phyloP scores from a whole-genome alignment of 306 rosid species.

The Sesbania bispinosa region DNA sequence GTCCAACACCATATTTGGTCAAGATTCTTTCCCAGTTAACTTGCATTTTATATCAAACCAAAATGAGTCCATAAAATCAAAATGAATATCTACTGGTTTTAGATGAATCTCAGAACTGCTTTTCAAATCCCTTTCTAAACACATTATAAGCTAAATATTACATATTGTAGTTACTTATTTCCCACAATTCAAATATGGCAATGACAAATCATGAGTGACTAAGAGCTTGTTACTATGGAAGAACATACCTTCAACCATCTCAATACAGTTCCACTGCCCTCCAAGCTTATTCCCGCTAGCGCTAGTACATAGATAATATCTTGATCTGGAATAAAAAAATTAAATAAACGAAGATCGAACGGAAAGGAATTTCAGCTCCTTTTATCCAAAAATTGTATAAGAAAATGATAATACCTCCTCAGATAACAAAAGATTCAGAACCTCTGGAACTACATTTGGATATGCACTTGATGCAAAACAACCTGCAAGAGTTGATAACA shows the following conservation, averaged over 20 bases:
- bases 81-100: not conserved
- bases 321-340: slow-evolving; percentile 44
- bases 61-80: not conserved
- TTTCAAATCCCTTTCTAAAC: not conserved
- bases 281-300: slow-evolving; percentile 49
- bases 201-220: not conserved
- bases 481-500: slow-evolving; percentile 36
- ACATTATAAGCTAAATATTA: not conserved
- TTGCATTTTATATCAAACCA: slow-evolving; percentile 41
- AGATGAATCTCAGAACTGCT: not conserved
- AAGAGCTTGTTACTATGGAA: slow-evolving; percentile 9
- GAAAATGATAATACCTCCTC: slow-evolving; percentile 37
- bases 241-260: slow-evolving; percentile 59
- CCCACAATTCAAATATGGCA: not conserved
- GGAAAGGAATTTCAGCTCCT: not conserved
- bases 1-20: slow-evolving; percentile 47
- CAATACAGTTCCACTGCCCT: slow-evolving; percentile 49
- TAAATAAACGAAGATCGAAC: not conserved
- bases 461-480: slow-evolving; percentile 52
- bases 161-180: not conserved
- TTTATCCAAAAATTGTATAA: not conserved
- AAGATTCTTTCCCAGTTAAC: slow-evolving; percentile 65
- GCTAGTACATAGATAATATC: slow-evolving; percentile 41
- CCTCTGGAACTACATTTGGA: slow-evolving; percentile 46
- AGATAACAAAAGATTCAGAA: slow-evolving; percentile 44